Percentiles rank a stretch among this genome's conserved stretches.
Conservation (phyloP, 2,329 filamentous ascomycete species). For the Pyrenochaeta sp. region DNA sequence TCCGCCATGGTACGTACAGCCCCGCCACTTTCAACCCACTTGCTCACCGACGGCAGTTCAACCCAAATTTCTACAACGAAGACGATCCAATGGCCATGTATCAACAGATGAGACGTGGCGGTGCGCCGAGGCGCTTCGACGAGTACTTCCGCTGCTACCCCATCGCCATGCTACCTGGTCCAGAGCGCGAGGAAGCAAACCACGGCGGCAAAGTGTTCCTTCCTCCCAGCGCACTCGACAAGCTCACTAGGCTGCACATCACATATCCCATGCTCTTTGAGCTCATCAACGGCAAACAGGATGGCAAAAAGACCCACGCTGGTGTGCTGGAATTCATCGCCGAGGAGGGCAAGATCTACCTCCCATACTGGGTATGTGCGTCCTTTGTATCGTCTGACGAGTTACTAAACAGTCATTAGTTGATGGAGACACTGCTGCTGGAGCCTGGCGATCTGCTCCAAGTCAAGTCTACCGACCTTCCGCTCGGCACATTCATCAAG, state of each 20-base stretch:
- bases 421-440: constrained; percentile 90
- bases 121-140: constrained; percentile 80
- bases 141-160: constrained; percentile 99
- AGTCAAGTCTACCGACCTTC: constrained; percentile 91
- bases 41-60: constrained; percentile 43
- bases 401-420: constrained; percentile 58
- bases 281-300: constrained; percentile 90
- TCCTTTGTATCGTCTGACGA: neutral
- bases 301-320: constrained; percentile 84
- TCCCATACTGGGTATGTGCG: constrained; percentile 83
- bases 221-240: constrained; percentile 94
- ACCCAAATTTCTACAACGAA: constrained; percentile 59
- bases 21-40: constrained; percentile 23
- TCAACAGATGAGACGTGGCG: constrained; percentile 60
- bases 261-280: constrained; percentile 98
- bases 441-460: constrained; percentile 95
- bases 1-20: constrained; percentile 42
- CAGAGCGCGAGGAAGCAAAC: constrained; percentile 88
- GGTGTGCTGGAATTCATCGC: constrained; percentile 98
- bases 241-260: constrained; percentile 93
- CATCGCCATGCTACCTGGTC: constrained; percentile 89
- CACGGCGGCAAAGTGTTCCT: constrained; percentile 98
- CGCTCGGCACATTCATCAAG: constrained; percentile 91
- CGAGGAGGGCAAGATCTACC: constrained; percentile 94
- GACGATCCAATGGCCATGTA: constrained; percentile 63